A percentile compares a stretch with the other conserved stretches of the same genome.
These are phyloP conservation scores for Trichoderma parareesei DNA, from an alignment of 495 filamentous ascomycete species.

Conservation along the genomic window DNA sequence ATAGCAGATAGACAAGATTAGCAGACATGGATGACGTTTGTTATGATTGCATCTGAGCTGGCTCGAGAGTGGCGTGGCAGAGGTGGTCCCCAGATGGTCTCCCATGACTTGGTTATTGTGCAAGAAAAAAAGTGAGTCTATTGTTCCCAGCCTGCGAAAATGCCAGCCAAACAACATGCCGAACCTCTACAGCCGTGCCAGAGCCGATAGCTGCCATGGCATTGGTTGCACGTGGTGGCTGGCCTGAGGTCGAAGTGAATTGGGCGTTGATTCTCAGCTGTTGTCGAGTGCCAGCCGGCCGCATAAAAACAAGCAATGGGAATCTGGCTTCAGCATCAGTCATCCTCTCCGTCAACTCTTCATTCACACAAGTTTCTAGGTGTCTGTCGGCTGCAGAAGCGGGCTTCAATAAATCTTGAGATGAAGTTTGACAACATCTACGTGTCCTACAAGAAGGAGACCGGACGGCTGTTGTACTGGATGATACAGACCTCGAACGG, in stretches of 20 bases:
- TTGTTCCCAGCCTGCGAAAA: too few relatives aligned
- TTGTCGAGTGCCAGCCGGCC: not conserved
- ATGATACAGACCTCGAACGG: not conserved
- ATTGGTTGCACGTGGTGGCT: not conserved
- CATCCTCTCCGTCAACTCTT: not conserved
- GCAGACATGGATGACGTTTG: not conserved
- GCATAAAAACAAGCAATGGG: not conserved
- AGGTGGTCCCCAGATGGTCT: too few relatives aligned
- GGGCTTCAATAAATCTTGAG: not conserved
- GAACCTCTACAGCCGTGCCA: not conserved
- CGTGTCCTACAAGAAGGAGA: not conserved
- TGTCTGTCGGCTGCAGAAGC: not conserved
- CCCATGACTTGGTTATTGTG: too few relatives aligned
- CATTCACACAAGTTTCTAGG: not conserved
- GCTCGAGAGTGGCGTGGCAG: too few relatives aligned
- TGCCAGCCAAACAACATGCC: too few relatives aligned
- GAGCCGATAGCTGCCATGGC: not conserved
- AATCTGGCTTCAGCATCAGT: not conserved
- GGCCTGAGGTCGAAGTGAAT: not conserved
- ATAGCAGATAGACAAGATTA: constrained; percentile 8
- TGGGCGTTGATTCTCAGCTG: not conserved
- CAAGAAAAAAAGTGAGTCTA: too few relatives aligned
- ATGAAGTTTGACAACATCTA: not conserved
- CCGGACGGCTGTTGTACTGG: not conserved
- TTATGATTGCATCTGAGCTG: not conserved